Percentiles rank a stretch among this genome's conserved stretches.
Evolutionary conservation across 140 eudicot species (phyloP).

Genomic region (Anethum foeniculum): DNA sequence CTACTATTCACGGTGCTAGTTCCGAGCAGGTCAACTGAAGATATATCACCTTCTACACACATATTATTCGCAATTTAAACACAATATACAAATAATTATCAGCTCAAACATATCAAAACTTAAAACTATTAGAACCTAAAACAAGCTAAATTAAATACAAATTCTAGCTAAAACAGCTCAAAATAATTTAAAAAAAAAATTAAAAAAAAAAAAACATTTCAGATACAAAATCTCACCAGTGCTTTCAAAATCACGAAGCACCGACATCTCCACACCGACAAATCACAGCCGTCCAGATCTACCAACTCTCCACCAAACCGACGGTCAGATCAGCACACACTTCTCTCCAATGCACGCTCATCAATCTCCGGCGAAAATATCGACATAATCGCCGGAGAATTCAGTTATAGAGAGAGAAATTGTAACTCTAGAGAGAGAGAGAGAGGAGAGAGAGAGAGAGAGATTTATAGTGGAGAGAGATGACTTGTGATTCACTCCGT

Average conservation of each 20-base stretch:
- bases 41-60: no score
- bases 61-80: neutral
- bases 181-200: neutral
- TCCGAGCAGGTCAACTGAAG: neutral
- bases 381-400: slow-evolving; percentile 13
- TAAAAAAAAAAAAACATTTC: neutral
- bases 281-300: slow-evolving; percentile 40
- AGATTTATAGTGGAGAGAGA: slow-evolving; percentile 25
- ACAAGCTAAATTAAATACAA: neutral
- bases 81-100: no score
- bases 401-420: slow-evolving; percentile 15
- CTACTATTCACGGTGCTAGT: neutral
- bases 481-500: slow-evolving; percentile 32
- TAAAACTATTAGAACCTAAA: neutral
- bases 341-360: slow-evolving; percentile 11
- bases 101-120: neutral
- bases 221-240: slow-evolving; percentile 20
- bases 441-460: slow-evolving; percentile 26
- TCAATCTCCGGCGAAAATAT: slow-evolving; percentile 4
- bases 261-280: slow-evolving; percentile 41
- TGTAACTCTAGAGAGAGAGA: neutral
- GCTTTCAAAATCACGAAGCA: slow-evolving; percentile 15
- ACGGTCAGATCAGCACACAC: slow-evolving; percentile 22
- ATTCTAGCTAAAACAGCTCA: neutral
- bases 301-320: slow-evolving; percentile 11